A percentile compares a stretch with the other conserved stretches of the same genome.
phyloP scores from a whole-genome alignment of 441 rosid genomes.

The Bocquillonia castaneifolia region DNA sequence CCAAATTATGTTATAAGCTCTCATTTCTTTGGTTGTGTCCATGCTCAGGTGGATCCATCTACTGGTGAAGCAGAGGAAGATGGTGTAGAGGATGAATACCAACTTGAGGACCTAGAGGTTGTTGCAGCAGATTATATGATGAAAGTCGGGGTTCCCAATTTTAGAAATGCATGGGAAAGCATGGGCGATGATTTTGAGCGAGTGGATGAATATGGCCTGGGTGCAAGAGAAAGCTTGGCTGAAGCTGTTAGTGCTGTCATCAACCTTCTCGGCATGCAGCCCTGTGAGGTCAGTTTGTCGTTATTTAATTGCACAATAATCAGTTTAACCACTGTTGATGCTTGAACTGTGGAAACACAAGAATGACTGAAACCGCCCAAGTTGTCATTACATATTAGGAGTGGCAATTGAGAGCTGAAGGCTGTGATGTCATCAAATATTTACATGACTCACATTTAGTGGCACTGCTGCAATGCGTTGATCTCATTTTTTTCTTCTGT shows the following conservation, averaged over 20 bases:
- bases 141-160: slow-evolving; percentile 76
- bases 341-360: not conserved
- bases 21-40: slow-evolving; percentile 4
- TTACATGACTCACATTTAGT: not conserved
- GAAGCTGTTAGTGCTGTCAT: slow-evolving; percentile 83
- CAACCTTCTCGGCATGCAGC: slow-evolving; percentile 95
- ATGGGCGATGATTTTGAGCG: slow-evolving; percentile 65
- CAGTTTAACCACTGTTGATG: not conserved
- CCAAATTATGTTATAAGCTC: not conserved
- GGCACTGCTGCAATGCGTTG: no score
- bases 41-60: slow-evolving; percentile 73
- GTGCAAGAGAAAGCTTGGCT: slow-evolving; percentile 75
- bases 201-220: slow-evolving; percentile 94
- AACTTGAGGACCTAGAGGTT: slow-evolving; percentile 91
- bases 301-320: not conserved
- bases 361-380: not conserved
- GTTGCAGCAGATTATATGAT: slow-evolving; percentile 86
- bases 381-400: not conserved
- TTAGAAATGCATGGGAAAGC: slow-evolving; percentile 96
- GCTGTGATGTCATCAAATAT: not conserved
- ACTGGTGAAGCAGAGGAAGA: slow-evolving; percentile 90
- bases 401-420: not conserved
- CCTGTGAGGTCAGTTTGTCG: slow-evolving; percentile 69
- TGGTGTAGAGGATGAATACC: slow-evolving; percentile 97
- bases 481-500: no score